Evolutionary conservation across 768 basidiomycete genomes (phyloP), one percentile per base, ranked within the genome.

Genomic region (Lactarius evosmus): DNA sequence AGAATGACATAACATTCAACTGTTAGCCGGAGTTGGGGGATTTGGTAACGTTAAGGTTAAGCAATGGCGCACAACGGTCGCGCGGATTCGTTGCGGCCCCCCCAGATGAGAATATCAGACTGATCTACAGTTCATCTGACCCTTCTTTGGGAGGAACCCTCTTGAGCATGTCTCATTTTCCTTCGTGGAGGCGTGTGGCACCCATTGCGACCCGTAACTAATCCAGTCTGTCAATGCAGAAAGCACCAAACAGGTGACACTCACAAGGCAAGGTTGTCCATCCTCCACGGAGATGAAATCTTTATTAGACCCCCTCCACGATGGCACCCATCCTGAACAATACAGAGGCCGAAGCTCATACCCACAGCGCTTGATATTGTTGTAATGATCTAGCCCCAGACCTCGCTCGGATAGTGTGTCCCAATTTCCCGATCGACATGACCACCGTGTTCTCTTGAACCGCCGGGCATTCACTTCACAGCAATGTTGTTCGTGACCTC

Each of bases 1-100:
- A 62, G 22, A 67, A 63, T 19, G 73, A 71, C 65, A 71, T 67
- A n/a, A 73, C 62, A 38, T 69, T 60, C 22, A 61, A 16, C 27
- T 60, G 59, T 14, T 51, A 51, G 11, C 61, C 53, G 1, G 61
- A 62, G 8, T 36, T 44, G 0, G 71, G 70, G 3, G 65, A 40
- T 29, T 53, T 41, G 4, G 70, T 59, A 11, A 72, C 46, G n/a
- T n/a, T n/a, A n/a, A n/a, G n/a, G 6, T 71, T 71, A 17, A 69
- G 46, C 0, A 72, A 25, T 0, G 62, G 66, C 0, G 67, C 68
- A 40, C 65, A 70, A 53, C 71, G 73, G 33, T 73, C 72, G 3
- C 68, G 66, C 7, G 72, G 56, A 34, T 69, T 65, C 0, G 36
- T 50, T 11, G 52, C 54, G 2, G 68, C 53, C 11, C 19, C 61